Evolutionary conservation across 2,329 filamentous ascomycete genomes (phyloP).

Genomic region (Eurotiales sp.): DNA sequence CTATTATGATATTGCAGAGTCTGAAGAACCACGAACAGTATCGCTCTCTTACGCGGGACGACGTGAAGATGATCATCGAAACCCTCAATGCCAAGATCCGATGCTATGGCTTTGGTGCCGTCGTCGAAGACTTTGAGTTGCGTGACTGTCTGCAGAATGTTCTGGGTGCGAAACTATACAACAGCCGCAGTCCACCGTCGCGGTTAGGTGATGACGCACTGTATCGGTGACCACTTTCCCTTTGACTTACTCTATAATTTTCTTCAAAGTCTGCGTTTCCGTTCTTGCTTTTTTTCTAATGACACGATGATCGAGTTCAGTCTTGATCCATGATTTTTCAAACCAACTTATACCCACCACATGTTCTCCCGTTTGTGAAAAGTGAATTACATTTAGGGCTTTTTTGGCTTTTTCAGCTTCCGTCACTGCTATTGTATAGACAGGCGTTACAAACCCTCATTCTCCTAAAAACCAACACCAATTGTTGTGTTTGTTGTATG

Average conservation of each 20-base stretch:
- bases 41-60: slow-evolving; percentile 59
- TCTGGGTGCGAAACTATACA: slow-evolving; percentile 45
- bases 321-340: neutral
- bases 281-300: neutral
- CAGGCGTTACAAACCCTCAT: neutral
- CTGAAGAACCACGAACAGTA: slow-evolving; percentile 70
- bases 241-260: neutral
- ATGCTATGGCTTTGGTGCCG: slow-evolving; percentile 80
- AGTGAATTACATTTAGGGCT: neutral
- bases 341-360: neutral
- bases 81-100: slow-evolving; percentile 76
- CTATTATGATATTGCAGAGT: slow-evolving; percentile 90
- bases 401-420: neutral
- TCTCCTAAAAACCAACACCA: too few relatives aligned
- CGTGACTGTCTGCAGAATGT: slow-evolving; percentile 71
- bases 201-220: slow-evolving; percentile 28
- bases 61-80: slow-evolving; percentile 68
- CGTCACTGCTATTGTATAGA: neutral
- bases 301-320: neutral
- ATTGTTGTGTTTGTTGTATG: too few relatives aligned
- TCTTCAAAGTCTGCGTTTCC: neutral
- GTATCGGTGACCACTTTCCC: slow-evolving; percentile 16
- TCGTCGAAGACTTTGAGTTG: slow-evolving; percentile 64
- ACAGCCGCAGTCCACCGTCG: neutral
- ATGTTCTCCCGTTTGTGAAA: neutral